phyloP scores from a whole-genome alignment of 2,329 filamentous ascomycete species.

The Alternaria atra region DNA sequence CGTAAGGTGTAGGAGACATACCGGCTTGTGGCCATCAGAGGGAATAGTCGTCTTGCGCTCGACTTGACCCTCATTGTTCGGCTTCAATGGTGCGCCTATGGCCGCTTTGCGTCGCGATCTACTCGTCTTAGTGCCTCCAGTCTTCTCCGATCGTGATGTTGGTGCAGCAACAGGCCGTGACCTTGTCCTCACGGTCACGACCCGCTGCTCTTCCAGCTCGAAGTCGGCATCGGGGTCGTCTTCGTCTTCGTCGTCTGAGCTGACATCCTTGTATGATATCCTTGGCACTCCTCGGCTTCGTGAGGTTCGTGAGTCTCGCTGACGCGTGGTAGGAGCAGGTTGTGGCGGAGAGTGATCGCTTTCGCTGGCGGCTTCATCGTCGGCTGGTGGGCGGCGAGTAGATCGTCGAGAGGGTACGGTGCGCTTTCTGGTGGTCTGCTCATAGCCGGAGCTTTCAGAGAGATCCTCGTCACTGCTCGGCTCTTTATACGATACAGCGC shows the following conservation, averaged over 20 bases:
- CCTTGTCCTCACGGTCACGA: conserved; percentile 18
- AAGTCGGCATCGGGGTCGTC: conserved; percentile 40
- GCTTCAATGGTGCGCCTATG: conserved; percentile 41
- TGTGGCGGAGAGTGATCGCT: conserved; percentile 15
- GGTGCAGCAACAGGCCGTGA: conserved; percentile 13
- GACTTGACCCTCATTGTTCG: conserved; percentile 19
- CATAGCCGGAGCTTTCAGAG: conserved; percentile 30
- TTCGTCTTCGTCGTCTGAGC: conserved; percentile 32
- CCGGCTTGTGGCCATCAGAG: conserved; percentile 37
- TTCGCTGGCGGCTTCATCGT: conserved; percentile 24
- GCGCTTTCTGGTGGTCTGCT: conserved; percentile 22
- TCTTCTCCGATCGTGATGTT: conserved; percentile 22
- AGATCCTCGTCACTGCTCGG: conserved; percentile 47
- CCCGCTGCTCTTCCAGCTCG: conserved; percentile 28
- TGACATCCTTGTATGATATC: conserved; percentile 47
- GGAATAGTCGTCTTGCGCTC: conserved; percentile 27
- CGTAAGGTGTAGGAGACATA: neutral
- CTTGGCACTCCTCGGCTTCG: conserved; percentile 26
- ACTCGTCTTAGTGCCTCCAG: conserved; percentile 10
- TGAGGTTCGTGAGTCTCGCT: conserved; percentile 7
- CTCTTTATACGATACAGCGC: conserved; percentile 49
- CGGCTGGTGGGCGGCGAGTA: conserved; percentile 31
- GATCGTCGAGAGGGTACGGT: conserved; percentile 36
- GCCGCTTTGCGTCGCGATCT: conserved; percentile 21
- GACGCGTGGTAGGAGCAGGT: conserved; percentile 7